Evolutionary conservation across 352 stramenopile species (phyloP).

Genomic region (Phytophthora pisi): DNA sequence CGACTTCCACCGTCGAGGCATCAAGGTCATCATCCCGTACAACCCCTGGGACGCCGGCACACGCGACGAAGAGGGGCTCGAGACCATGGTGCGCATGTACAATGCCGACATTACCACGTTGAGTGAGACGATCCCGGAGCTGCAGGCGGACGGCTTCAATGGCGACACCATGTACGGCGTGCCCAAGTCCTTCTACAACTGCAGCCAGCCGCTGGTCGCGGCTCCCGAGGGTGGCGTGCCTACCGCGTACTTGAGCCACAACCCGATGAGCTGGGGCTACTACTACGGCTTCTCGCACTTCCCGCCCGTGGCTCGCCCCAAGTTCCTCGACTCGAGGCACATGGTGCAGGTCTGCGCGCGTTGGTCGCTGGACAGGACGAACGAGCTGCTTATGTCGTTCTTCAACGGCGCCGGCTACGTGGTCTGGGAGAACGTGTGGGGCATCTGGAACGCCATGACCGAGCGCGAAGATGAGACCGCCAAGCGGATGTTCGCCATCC

Average conservation of each 20-base stretch:
- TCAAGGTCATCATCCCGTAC: conserved; percentile 83
- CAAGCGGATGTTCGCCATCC: conserved; percentile 68
- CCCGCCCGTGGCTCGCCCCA: conserved; percentile 69
- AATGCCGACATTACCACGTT: conserved; percentile 69
- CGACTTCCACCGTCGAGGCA: conserved; percentile 62
- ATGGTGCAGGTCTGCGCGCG: conserved; percentile 85
- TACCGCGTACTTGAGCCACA: conserved; percentile 62
- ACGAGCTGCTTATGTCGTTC: conserved; percentile 73
- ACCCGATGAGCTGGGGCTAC: conserved; percentile 86
- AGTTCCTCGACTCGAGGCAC: conserved; percentile 83
- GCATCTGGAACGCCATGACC: conserved; percentile 86
- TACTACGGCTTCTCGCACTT: conserved; percentile 72
- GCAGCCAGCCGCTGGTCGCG: conserved; percentile 56
- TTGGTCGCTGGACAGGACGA: conserved; percentile 76
- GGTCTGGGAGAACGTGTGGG: conserved; percentile 91
- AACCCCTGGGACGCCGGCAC: conserved; percentile 87
- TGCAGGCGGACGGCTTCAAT: conserved; percentile 82
- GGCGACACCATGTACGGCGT: conserved; percentile 91
- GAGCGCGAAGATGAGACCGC: conserved; percentile 65
- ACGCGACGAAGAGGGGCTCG: conserved; percentile 52
- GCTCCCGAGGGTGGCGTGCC: conserved; percentile 73
- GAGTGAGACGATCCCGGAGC: conserved; percentile 38
- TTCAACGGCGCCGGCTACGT: conserved; percentile 90
- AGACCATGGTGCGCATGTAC: conserved; percentile 75
- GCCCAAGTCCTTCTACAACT: conserved; percentile 83